These are phyloP conservation scores for Magnusiomyces suaveolens DNA, from an alignment of 1,139 yeast species.

Conservation along the genomic window DNA sequence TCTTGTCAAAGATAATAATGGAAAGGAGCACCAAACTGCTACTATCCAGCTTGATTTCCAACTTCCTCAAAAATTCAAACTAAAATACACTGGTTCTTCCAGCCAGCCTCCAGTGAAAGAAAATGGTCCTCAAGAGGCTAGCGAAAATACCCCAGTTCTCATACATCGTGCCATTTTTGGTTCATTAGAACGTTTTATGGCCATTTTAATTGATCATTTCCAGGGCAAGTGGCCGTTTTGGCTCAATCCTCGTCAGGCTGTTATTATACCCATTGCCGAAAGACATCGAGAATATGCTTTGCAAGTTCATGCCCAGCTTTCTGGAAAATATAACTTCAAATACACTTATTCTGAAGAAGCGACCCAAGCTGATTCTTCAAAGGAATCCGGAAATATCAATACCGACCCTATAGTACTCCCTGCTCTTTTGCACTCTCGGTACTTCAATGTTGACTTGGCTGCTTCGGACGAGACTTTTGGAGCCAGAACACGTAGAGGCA, in stretches of 20 bases:
- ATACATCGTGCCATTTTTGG: conserved; percentile 95
- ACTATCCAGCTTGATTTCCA: conserved; percentile 95
- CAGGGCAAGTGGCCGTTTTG: conserved; percentile 98
- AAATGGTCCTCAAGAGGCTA: conserved; percentile 9
- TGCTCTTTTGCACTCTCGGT: conserved; percentile 42
- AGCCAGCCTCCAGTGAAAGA: conserved; percentile 1
- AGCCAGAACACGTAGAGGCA: conserved; percentile 67
- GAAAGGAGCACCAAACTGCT: conserved; percentile 87
- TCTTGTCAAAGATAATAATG: conserved; percentile 69
- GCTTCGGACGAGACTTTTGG: conserved; percentile 70
- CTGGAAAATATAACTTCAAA: conserved; percentile 33
- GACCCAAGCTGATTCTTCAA: background rate
- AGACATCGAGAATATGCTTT: conserved; percentile 48
- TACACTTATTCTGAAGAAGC: background rate
- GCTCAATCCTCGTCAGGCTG: conserved; percentile 91
- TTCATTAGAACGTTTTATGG: conserved; percentile 84
- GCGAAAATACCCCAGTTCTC: conserved; percentile 59
- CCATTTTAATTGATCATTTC: conserved; percentile 81
- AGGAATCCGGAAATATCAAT: background rate
- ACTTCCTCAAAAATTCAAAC: conserved; percentile 73
- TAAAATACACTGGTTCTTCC: conserved; percentile 43
- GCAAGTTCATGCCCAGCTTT: conserved; percentile 38
- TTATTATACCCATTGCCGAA: conserved; percentile 69
- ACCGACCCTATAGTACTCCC: conserved; percentile 8
- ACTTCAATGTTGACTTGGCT: conserved; percentile 70